Evolutionary conservation across 352 stramenopile species (phyloP), one percentile per base, ranked within the genome.

Genomic region (Phytophthora cryptogea): DNA sequence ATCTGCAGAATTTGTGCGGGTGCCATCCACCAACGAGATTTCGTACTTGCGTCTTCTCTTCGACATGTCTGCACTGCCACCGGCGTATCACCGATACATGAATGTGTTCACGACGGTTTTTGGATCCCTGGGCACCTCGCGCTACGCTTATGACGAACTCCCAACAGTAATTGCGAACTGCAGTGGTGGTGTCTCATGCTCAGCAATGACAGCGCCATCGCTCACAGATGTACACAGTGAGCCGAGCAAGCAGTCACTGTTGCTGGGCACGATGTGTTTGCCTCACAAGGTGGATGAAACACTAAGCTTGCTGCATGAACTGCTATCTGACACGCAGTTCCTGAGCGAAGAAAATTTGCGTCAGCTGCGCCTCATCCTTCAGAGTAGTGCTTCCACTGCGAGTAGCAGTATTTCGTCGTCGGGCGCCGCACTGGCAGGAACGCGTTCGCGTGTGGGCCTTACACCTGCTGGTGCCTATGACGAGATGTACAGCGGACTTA

Each of bases 11-110:
- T 89, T 89, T 47, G 79, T 90, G 10, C 57, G 80, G 9, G 79
- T 90, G 33, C 78, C 83, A 26, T 90, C 86, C 26, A 94, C 83
- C 9, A 92, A 93, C 68, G 86, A 91, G 54, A 79, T 94, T 59
- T 86, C 83, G 54, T 94, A 94, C 58, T 62, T 94, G 16, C 85
- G 85, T 2, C 55, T 94, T 41, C 59, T 86, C 10, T 92, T 89
- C 58, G 79, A 94, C 48, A 66, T 80, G 49, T 43, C 41, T 30
- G 46, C 66, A 28, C 53, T 92, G 13, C 86, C 86, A 3, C 53
- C 75, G 44, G 76, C 77, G 46, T 89, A 92, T 39, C 76, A 90
- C 50, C 46, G 64, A 54, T 92, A 86, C 59, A 55, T 90, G 11
- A 85, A 80, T 28, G 50, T 92, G 4, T 91, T 94, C 55, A 81